A percentile compares a stretch with the other conserved stretches of the same genome.
Evolutionary conservation across 2,329 filamentous ascomycete genomes (phyloP).

Genomic region (Cladosporium halotolerans): DNA sequence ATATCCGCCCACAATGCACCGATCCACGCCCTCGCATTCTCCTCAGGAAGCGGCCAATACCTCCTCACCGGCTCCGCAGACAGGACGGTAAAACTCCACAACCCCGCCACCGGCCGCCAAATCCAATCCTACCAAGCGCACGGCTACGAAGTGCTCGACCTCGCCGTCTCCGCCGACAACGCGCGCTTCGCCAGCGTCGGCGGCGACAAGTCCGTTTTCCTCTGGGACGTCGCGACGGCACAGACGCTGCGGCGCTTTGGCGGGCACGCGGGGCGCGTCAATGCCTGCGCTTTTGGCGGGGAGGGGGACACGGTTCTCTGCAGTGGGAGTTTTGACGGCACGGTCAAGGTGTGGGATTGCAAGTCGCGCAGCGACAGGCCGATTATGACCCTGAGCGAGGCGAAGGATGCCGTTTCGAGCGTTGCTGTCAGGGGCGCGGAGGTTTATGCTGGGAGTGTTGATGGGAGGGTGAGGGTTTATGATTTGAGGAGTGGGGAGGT

Average conservation of each 20-base stretch:
- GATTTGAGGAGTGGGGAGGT: constrained; percentile 71
- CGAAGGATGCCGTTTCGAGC: constrained; percentile 58
- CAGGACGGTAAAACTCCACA: constrained; percentile 79
- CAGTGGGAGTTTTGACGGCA: constrained; percentile 68
- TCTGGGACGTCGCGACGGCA: constrained; percentile 87
- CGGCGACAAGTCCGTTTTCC: constrained; percentile 82
- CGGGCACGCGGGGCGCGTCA: constrained; percentile 61
- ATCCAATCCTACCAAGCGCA: constrained; percentile 88
- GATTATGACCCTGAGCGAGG: constrained; percentile 67
- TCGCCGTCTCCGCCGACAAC: constrained; percentile 69
- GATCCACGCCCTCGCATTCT: constrained; percentile 47
- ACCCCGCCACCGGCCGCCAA: constrained; percentile 53
- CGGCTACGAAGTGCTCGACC: constrained; percentile 82
- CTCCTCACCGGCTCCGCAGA: constrained; percentile 81
- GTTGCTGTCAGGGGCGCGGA: constrained; percentile 39
- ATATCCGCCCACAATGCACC: constrained; percentile 13
- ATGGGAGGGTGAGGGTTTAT: constrained; percentile 75
- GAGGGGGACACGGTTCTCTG: constrained; percentile 67
- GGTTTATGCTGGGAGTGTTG: constrained; percentile 72
- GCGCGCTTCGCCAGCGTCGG: constrained; percentile 79
- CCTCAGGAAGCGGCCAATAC: constrained; percentile 44
- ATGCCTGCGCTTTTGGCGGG: constrained; percentile 72
- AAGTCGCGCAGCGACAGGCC: constrained; percentile 52
- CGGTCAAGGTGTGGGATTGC: constrained; percentile 69
- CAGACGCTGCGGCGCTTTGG: constrained; percentile 70